These are phyloP conservation scores for Aspergillus cavernicola DNA, from an alignment of 495 filamentous ascomycete genomes.

Conservation along the genomic window DNA sequence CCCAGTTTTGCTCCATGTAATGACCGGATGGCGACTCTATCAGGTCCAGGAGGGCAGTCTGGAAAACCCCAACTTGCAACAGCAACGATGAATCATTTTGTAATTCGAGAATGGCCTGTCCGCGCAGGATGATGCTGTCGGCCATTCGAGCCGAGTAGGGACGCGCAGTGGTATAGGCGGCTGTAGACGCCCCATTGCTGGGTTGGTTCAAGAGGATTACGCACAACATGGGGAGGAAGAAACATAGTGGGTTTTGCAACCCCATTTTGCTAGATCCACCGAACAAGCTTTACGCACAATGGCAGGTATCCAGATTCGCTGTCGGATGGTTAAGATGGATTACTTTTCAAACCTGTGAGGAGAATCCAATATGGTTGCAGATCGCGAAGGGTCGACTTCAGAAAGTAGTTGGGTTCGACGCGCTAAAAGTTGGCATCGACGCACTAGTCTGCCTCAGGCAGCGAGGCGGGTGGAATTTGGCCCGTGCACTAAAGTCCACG, in stretches of 20 bases:
- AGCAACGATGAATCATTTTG: conserved; percentile 28
- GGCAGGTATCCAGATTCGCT: too few species aligned
- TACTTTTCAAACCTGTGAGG: too few species aligned
- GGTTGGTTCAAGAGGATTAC: not conserved
- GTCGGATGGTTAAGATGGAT: too few species aligned
- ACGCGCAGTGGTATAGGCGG: not conserved
- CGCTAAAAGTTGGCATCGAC: too few species aligned
- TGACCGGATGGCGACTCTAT: conserved; percentile 18
- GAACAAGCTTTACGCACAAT: too few species aligned
- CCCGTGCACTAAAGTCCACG: too few species aligned
- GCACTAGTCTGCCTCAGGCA: too few species aligned
- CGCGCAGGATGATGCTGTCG: conserved; percentile 45
- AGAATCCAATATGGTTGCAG: too few species aligned
- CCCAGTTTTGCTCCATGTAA: conserved; percentile 15
- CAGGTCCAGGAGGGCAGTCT: conserved; percentile 33
- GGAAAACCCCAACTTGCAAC: conserved; percentile 39
- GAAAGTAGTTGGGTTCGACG: too few species aligned
- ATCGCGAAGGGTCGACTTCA: too few species aligned
- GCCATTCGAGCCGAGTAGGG: conserved; percentile 45
- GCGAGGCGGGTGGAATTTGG: too few species aligned
- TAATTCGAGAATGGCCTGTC: conserved; percentile 31
- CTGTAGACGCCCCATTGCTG: not conserved
- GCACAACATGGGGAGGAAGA: not conserved
- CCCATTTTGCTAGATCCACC: too few species aligned
- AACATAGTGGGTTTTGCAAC: not conserved